Evolutionary conservation across 106 monocot genomes (phyloP).

Genomic region (Chionographis japonica): DNA sequence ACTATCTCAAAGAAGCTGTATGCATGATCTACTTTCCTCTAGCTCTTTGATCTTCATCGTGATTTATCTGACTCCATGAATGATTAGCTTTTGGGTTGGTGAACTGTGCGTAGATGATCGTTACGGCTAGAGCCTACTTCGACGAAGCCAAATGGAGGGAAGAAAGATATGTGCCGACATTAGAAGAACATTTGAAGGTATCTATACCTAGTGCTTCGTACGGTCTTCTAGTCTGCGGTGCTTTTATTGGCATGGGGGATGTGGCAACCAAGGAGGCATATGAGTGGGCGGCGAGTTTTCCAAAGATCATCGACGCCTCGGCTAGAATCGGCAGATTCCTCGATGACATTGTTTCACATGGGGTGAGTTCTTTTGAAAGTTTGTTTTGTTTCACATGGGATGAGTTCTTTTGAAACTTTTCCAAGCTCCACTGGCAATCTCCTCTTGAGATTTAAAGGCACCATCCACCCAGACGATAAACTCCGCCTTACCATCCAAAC

Average conservation of each 20-base stretch:
- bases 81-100: not conserved
- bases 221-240: not conserved
- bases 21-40: not conserved
- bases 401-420: not conserved
- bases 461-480: too few species aligned
- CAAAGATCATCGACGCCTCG: not conserved
- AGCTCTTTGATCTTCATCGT: not conserved
- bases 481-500: too few species aligned
- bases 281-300: not conserved
- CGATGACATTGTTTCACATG: constrained; percentile 1
- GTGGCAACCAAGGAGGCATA: constrained; percentile 5
- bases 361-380: not conserved
- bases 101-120: constrained; percentile 1
- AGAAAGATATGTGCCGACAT: not conserved
- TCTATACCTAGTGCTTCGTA: not conserved
- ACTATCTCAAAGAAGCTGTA: constrained; percentile 10
- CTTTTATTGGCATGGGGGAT: not conserved
- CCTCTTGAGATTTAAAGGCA: too few species aligned
- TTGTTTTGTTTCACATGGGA: constrained; percentile 1
- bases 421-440: too few species aligned
- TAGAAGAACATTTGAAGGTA: constrained; percentile 1
- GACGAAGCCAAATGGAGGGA: constrained; percentile 3
- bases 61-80: too few species aligned
- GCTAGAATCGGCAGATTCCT: not conserved
- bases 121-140: not conserved